These are phyloP conservation scores for Ceratobasidium sp. DNA, from an alignment of 1,284 basidiomycete species.

Conservation along the genomic window DNA sequence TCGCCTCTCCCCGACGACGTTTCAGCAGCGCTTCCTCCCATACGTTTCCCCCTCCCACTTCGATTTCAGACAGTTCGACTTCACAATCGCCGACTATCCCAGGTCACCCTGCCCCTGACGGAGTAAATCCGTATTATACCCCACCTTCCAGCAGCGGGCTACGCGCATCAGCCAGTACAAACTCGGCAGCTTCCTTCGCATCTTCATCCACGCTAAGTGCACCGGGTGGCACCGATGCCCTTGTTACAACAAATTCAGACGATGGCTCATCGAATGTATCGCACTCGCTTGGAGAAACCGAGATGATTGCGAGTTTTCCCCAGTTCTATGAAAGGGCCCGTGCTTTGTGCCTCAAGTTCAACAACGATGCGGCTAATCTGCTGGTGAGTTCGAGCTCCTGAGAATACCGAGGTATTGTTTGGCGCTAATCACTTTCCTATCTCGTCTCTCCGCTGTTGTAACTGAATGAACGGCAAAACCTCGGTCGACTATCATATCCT, in stretches of 20 bases:
- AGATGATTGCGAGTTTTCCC: constrained; percentile 46
- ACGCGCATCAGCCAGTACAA: constrained; percentile 21
- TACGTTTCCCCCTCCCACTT: constrained; percentile 30
- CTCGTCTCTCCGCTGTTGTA: constrained; percentile 32
- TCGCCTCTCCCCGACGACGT: constrained; percentile 42
- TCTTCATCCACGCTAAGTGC: constrained; percentile 41
- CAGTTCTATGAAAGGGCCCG: constrained; percentile 46
- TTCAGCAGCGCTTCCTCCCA: constrained; percentile 37
- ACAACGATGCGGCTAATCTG: constrained; percentile 43
- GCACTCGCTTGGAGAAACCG: constrained; percentile 43
- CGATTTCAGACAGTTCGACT: constrained; percentile 36
- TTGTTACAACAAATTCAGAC: constrained; percentile 43
- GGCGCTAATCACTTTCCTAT: constrained; percentile 47
- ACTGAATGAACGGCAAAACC: constrained; percentile 40
- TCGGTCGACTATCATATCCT: constrained; percentile 29
- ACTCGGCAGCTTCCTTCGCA: constrained; percentile 40
- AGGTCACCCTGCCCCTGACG: constrained; percentile 38
- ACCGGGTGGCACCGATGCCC: constrained; percentile 39
- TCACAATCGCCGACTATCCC: constrained; percentile 37
- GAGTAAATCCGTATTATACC: constrained; percentile 45
- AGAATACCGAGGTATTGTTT: constrained; percentile 37
- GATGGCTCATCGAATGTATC: constrained; percentile 44
- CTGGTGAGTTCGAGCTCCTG: constrained; percentile 43
- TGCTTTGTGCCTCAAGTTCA: constrained; percentile 43
- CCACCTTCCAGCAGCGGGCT: constrained; percentile 40